phyloP scores from a whole-genome alignment of 306 rosid genomes.

The Urtica urens region DNA sequence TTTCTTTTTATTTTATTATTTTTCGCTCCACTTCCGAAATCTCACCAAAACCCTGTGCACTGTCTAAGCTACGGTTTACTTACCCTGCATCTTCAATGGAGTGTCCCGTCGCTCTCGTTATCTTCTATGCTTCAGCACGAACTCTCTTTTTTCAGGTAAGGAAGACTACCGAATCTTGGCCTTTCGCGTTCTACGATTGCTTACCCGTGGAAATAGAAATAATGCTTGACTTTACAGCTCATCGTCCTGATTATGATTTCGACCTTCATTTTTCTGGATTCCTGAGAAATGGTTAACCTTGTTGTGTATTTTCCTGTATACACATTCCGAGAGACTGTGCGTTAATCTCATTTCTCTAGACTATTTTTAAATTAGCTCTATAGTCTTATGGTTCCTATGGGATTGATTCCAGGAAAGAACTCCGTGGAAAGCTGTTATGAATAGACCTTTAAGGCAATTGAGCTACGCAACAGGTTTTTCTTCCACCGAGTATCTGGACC shows the following conservation, averaged over 20 bases:
- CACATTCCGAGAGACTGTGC: too few relatives aligned
- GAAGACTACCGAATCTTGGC: not conserved
- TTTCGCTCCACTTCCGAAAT: not conserved
- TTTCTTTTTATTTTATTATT: too few relatives aligned
- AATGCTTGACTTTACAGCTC: not conserved
- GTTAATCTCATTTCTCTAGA: not conserved
- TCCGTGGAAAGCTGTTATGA: slow-evolving; percentile 11
- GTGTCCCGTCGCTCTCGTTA: slow-evolving; percentile 17
- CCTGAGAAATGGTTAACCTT: not conserved
- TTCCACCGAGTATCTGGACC: too few relatives aligned
- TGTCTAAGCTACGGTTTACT: not conserved
- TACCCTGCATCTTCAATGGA: slow-evolving; percentile 21
- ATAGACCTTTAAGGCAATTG: slow-evolving; percentile 22
- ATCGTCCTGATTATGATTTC: too few relatives aligned
- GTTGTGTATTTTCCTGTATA: not conserved
- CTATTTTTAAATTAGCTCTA: not conserved
- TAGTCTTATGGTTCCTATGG: not conserved
- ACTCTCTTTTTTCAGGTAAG: slow-evolving; percentile 13
- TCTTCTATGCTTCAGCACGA: slow-evolving; percentile 9
- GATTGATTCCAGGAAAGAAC: slow-evolving; percentile 19
- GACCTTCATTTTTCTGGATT: not conserved
- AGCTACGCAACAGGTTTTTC: slow-evolving; percentile 35
- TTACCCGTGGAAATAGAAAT: not conserved
- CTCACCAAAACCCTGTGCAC: not conserved
- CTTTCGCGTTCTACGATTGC: not conserved